Conservation (phyloP, 805 yeast genomes). For the Ogataea neopini region DNA sequence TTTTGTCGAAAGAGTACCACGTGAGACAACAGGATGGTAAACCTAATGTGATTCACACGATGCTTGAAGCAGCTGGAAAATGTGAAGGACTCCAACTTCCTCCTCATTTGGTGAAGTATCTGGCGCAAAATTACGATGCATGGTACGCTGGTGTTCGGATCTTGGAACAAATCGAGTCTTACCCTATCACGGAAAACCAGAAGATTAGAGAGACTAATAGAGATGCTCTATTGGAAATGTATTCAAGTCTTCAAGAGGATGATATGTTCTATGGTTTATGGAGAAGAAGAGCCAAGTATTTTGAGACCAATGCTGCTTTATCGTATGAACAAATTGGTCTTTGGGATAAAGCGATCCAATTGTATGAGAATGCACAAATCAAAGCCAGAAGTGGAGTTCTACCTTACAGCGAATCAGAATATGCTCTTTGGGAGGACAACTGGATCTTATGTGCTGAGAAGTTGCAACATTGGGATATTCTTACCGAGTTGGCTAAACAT, state of each 20-base stretch:
- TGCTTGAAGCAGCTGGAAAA: conserved; percentile 79
- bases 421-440: conserved; percentile 96
- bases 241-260: conserved; percentile 85
- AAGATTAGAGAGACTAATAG: conserved; percentile 81
- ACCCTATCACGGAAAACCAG: conserved; percentile 54
- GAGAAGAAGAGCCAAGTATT: conserved; percentile 94
- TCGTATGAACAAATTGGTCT: conserved; percentile 93
- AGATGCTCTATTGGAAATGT: conserved; percentile 89
- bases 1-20: conserved; percentile 89
- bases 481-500: conserved; percentile 94
- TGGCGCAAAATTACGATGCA: conserved; percentile 83
- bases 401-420: conserved; percentile 94
- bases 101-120: conserved; percentile 87
- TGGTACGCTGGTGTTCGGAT: conserved; percentile 89
- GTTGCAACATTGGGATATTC: conserved; percentile 95
- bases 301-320: conserved; percentile 89
- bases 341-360: conserved; percentile 91
- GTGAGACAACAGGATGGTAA: conserved; percentile 83
- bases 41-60: conserved; percentile 83
- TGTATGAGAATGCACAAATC: conserved; percentile 95
- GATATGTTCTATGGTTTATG: conserved; percentile 98
- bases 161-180: conserved; percentile 65
- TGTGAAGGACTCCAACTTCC: conserved; percentile 80
- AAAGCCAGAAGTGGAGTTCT: conserved; percentile 93
- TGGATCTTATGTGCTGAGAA: conserved; percentile 98